Base-by-base conservation (phyloP, 768 basidiomycete species). In the Tylopilus rubrobrunneus region DNA sequence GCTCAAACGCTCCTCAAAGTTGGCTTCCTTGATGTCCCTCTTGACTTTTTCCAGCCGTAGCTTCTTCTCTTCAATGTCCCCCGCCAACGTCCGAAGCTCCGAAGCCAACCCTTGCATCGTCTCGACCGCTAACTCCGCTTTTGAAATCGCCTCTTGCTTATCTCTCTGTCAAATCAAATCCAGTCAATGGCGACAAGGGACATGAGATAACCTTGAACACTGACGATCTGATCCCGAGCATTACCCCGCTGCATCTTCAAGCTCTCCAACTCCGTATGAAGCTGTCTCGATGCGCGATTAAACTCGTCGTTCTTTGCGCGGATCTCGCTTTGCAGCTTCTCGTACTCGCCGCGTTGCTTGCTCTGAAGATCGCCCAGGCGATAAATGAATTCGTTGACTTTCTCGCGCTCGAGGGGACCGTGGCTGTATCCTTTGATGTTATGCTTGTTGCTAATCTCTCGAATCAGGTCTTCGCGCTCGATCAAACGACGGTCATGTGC, bases 381-480 rank as follows among this genome's bases (percentile, higher is more conserved):
- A 9, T 83, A 72, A 25, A 84, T 75, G 66, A 97, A 95, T 43
- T 92, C 87, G 28, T 78, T 67, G 19, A 93, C 77, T 65, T 92
- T 81, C 39, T 83, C 80, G 39, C 83, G 78, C 47, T 86, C 86
- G 34, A 94, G 75, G 2, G 86, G 85, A 0, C 83, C 77, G 46
- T 83, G 76, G 49, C 81, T 83, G 65, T 82, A 93, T 0, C 90
- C 92, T 47, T 83, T 82, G 60, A 98, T 85, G 9, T 79, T 76
- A 60, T 88, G 75, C 58, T 83, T 83, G 34, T 82, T 74, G 47
- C 84, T 79, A 15, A 92, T 81, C 45, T 85, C 82, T 12, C 80
- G 82, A 51, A 98, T 85, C 23, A 86, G 73, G 14, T 78, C 75
- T 66, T 95, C 93, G 29, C 95, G 84, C 5, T 85, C 83, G 2